Evolutionary conservation across 345 rosid species (phyloP).

Genomic region (Cardamine chenopodiifolia): DNA sequence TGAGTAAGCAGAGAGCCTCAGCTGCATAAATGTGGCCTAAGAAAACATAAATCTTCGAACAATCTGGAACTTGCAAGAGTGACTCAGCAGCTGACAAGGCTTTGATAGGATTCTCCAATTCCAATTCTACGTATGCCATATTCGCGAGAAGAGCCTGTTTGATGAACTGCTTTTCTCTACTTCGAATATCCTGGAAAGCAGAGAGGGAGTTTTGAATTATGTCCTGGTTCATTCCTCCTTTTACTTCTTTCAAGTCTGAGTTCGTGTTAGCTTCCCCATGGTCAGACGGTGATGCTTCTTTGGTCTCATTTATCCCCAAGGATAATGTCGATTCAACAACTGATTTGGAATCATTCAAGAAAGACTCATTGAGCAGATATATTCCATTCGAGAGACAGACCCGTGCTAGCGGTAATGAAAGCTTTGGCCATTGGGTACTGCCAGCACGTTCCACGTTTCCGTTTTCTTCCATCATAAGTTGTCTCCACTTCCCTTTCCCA

Average conservation of each 20-base stretch:
- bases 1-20: slow-evolving; percentile 90
- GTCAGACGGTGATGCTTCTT: slow-evolving; percentile 49
- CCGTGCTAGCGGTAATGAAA: slow-evolving; percentile 78
- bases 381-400: slow-evolving; percentile 77
- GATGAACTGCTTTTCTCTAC: slow-evolving; percentile 61
- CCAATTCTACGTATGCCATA: slow-evolving; percentile 84
- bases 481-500: slow-evolving; percentile 96
- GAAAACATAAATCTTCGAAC: slow-evolving; percentile 73
- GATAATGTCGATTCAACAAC: slow-evolving; percentile 45
- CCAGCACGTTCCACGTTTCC: slow-evolving; percentile 48
- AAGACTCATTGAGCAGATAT: slow-evolving; percentile 61
- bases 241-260: slow-evolving; percentile 76
- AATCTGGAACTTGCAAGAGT: slow-evolving; percentile 68
- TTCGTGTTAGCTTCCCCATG: slow-evolving; percentile 59
- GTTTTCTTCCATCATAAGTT: slow-evolving; percentile 65
- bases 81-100: slow-evolving; percentile 72
- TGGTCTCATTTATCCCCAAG: slow-evolving; percentile 53
- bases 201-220: slow-evolving; percentile 63
- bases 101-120: slow-evolving; percentile 78
- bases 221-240: slow-evolving; percentile 72
- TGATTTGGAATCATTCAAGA: slow-evolving; percentile 47
- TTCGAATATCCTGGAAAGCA: slow-evolving; percentile 50
- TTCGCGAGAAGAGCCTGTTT: slow-evolving; percentile 81
- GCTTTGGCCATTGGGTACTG: slow-evolving; percentile 59
- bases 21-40: slow-evolving; percentile 86